These are phyloP conservation scores for Eucalyptus cloeziana DNA, from an alignment of 345 rosid genomes.

Conservation along the genomic window DNA sequence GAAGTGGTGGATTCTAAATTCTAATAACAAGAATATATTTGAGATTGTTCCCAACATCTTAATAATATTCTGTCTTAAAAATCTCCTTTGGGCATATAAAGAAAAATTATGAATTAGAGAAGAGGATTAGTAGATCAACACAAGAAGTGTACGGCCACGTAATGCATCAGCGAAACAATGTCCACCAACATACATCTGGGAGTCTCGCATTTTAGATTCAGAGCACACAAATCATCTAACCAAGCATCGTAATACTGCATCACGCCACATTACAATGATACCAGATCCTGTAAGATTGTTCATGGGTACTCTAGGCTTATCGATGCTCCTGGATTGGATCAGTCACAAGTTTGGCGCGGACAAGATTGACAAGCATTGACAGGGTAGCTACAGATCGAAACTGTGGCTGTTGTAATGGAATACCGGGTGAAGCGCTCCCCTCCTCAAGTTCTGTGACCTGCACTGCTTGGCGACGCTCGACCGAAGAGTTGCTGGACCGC, in stretches of 20 bases:
- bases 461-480: conserved; percentile 68
- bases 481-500: conserved; percentile 74
- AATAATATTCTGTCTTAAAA: background rate
- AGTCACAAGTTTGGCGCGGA: background rate
- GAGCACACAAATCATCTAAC: background rate
- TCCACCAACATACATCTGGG: background rate
- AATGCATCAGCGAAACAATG: background rate
- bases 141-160: background rate
- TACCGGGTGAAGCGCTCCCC: conserved; percentile 25
- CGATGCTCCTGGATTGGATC: background rate
- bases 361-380: background rate
- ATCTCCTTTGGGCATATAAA: background rate
- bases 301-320: background rate
- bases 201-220: background rate
- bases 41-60: background rate
- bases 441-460: conserved; percentile 39
- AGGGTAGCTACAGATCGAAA: conserved; percentile 42
- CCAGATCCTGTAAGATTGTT: background rate
- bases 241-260: background rate
- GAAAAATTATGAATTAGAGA: background rate
- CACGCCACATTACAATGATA: background rate
- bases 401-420: conserved; percentile 84
- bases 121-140: background rate
- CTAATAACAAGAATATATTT: background rate
- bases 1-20: background rate